Evolutionary conservation across 106 monocot genomes (phyloP).

Genomic region (Ottelia alismoides): DNA sequence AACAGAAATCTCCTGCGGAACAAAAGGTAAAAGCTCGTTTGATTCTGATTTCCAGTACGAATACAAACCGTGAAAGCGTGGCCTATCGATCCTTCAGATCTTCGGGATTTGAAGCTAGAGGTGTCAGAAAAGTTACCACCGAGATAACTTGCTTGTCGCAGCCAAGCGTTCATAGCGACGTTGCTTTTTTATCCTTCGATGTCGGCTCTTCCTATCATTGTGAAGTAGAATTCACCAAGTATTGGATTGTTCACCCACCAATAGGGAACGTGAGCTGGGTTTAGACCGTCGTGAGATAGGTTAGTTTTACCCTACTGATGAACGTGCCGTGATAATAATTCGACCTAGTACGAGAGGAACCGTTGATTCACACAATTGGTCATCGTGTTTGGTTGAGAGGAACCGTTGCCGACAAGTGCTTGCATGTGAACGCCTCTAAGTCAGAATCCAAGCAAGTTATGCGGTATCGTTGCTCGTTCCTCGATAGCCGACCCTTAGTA

Average conservation of each 20-base stretch:
- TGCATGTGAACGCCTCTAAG: slow-evolving; percentile 19
- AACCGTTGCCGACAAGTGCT: slow-evolving; percentile 53
- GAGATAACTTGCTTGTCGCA: slow-evolving; percentile 93
- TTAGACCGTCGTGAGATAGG: neutral
- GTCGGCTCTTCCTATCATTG: too few species aligned
- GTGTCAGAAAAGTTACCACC: slow-evolving; percentile 39
- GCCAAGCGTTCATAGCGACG: slow-evolving; percentile 37
- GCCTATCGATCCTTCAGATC: too few species aligned
- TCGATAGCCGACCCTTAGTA: too few species aligned
- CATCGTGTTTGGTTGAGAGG: slow-evolving; percentile 75
- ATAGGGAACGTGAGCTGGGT: slow-evolving; percentile 1
- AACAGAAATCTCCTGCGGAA: too few species aligned
- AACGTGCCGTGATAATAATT: slow-evolving; percentile 6
- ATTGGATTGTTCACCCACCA: slow-evolving; percentile 1
- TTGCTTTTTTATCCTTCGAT: too few species aligned
- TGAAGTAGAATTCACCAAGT: too few species aligned
- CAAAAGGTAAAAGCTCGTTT: too few species aligned
- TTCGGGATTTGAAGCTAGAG: too few species aligned
- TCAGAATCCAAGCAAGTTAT: slow-evolving; percentile 13
- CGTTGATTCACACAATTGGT: slow-evolving; percentile 61
- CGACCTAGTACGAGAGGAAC: slow-evolving; percentile 44
- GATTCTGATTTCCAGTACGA: too few species aligned
- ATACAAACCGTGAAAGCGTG: too few species aligned
- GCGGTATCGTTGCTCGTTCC: too few species aligned
- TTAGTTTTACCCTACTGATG: slow-evolving; percentile 1